Evolutionary conservation across 2,329 filamentous ascomycete genomes (phyloP).

Genomic region (Fonsecaea pugnacius): DNA sequence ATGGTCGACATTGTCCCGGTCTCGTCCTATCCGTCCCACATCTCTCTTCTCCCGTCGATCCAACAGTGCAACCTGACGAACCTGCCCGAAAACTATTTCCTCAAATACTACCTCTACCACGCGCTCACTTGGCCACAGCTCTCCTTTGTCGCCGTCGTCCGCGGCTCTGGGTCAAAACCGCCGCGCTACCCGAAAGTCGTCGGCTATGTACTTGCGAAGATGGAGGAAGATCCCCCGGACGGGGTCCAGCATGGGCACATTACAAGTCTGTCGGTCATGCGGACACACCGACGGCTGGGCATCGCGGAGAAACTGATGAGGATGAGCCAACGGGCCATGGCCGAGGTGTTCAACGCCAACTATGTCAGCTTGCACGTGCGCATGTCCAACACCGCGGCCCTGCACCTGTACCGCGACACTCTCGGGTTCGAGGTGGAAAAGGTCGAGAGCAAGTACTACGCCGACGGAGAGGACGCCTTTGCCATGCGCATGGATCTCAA

Average conservation of each 20-base stretch:
- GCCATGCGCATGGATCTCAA: constrained; percentile 87
- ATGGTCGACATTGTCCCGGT: constrained; percentile 57
- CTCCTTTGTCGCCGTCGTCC: constrained; percentile 93
- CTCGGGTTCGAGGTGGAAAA: constrained; percentile 83
- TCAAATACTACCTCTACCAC: constrained; percentile 99
- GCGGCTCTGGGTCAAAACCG: constrained; percentile 70
- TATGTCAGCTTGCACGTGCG: constrained; percentile 97
- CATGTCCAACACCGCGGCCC: constrained; percentile 86
- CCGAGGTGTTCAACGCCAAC: constrained; percentile 85
- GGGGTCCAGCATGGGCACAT: constrained; percentile 95
- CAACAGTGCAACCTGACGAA: constrained; percentile 99
- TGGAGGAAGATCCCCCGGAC: constrained; percentile 96
- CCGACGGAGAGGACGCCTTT: constrained; percentile 94
- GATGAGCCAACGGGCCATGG: constrained; percentile 95
- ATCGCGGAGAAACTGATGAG: constrained; percentile 98
- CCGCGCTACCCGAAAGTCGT: constrained; percentile 97
- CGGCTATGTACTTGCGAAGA: constrained; percentile 98
- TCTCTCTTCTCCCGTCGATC: constrained; percentile 82
- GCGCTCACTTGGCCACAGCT: constrained; percentile 97
- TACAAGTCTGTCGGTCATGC: constrained; percentile 92
- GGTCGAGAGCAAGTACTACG: constrained; percentile 89
- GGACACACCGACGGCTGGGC: constrained; percentile 86
- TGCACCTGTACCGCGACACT: constrained; percentile 90
- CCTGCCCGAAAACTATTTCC: constrained; percentile 98
- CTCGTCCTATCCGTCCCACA: constrained; percentile 62